Base-by-base conservation (phyloP, 2,329 filamentous ascomycete genomes). In the Aschersonia sp. region DNA sequence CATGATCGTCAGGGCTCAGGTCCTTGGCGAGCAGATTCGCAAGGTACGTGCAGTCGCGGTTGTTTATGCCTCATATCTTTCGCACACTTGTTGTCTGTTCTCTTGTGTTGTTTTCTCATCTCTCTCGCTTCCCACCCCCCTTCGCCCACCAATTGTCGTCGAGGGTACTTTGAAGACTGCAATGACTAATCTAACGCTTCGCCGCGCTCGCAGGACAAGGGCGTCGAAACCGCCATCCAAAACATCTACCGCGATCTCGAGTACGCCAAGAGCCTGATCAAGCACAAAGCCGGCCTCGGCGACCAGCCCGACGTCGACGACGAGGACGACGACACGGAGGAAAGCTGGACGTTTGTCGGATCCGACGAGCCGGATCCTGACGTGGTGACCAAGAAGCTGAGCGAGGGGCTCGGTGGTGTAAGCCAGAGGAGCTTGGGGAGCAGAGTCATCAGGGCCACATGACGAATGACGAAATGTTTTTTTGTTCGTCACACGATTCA, bases 191-290 rank as follows among this genome's bases (percentile, higher is more conserved):
- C 22, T 22, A 4, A 22, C 22, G 22, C 22, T 22, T 2, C 22
- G 40, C 40, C 40, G 45, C 61, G 31, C 30, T 32, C 49, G 49
- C 52, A 94, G 84, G 90, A 98, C 63, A 81, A 87, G 53, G 92
- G 92, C 37, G 88, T 95, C n/a, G 80, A 83, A 44, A 84, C 75
- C 5, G 92, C 90, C 5, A 92, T 97, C 52, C 86, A 95, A 63
- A 85, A 81, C 50, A 86, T 98, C 48, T 98, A 97, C 61, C 84
- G 92, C 41, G 90, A 97, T 61, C 74, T 97, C 48, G 92, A 97
- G 60, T 95, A 95, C 57, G 89, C 92, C 39, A 85, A 79, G 63
- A 83, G 83, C 12, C 71, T 97, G 43, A 84, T 95, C 61, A 85
- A 84, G 63, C 77, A 70, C 49, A 77, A 77, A 61, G 65, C 68